These are phyloP conservation scores for Vicia faba DNA, from an alignment of 306 rosid genomes.

Conservation along the genomic window DNA sequence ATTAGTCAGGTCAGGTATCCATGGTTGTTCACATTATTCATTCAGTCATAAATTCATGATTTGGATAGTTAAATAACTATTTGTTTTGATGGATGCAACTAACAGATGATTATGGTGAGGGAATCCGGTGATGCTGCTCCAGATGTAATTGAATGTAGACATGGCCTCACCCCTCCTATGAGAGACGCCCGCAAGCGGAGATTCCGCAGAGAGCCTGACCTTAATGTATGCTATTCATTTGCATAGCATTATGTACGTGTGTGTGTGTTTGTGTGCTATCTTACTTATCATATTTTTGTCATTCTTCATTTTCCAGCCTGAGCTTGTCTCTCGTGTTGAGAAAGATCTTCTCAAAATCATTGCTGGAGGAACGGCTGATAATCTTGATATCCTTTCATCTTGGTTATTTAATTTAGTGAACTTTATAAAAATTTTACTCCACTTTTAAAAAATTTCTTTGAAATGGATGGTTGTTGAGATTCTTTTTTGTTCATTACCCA, in stretches of 20 bases:
- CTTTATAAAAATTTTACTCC: neutral
- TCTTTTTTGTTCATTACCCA: too few species aligned
- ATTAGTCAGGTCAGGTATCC: slow-evolving; percentile 41
- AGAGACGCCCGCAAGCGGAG: slow-evolving; percentile 95
- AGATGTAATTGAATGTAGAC: slow-evolving; percentile 75
- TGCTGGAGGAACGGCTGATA: slow-evolving; percentile 77
- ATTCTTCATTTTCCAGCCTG: slow-evolving; percentile 68
- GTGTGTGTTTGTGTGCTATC: neutral
- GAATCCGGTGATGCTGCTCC: slow-evolving; percentile 48
- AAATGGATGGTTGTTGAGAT: slow-evolving; percentile 5
- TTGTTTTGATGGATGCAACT: neutral
- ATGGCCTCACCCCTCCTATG: slow-evolving; percentile 96
- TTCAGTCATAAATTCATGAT: neutral
- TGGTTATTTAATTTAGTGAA: slow-evolving; percentile 20
- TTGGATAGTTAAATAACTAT: neutral
- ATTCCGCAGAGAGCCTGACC: slow-evolving; percentile 93
- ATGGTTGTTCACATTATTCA: slow-evolving; percentile 15
- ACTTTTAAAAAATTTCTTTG: neutral
- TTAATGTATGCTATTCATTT: slow-evolving; percentile 55
- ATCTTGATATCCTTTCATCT: slow-evolving; percentile 69
- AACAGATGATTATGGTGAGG: slow-evolving; percentile 49
- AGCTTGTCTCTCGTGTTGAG: slow-evolving; percentile 92
- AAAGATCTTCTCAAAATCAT: slow-evolving; percentile 84
- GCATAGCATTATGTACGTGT: neutral
- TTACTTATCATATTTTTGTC: neutral